Percentiles rank a stretch among this genome's conserved stretches.
These are phyloP conservation scores for Pythium guiyangense DNA, from an alignment of 352 stramenopile genomes.

Conservation along the genomic window DNA sequence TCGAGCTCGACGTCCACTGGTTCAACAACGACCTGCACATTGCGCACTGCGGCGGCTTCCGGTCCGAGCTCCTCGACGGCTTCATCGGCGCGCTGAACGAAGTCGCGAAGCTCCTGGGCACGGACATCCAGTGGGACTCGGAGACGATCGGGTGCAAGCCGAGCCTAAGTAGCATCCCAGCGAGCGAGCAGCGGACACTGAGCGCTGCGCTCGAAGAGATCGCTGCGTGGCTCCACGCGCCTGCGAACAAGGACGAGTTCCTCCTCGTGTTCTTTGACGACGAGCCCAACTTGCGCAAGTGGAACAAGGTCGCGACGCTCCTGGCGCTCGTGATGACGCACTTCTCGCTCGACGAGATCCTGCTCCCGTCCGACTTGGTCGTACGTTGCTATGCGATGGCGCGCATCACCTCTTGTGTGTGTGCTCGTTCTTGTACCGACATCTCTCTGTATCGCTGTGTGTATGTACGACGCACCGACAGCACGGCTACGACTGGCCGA, in stretches of 20 bases:
- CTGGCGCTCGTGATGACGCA: constrained; percentile 58
- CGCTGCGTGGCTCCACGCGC: constrained; percentile 46
- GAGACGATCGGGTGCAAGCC: too few relatives aligned
- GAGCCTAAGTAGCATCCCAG: constrained; percentile 62
- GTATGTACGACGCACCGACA: too few relatives aligned
- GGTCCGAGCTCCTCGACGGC: too few relatives aligned
- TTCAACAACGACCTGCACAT: too few relatives aligned
- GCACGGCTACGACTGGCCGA: constrained; percentile 50
- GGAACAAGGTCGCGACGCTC: constrained; percentile 73
- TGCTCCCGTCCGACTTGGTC: constrained; percentile 56
- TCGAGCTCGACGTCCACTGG: too few relatives aligned
- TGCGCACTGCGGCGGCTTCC: too few relatives aligned
- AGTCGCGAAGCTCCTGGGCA: too few relatives aligned
- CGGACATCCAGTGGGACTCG: too few relatives aligned
- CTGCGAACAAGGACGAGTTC: constrained; percentile 59
- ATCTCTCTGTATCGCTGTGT: too few relatives aligned
- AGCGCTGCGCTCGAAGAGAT: constrained; percentile 44
- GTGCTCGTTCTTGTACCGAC: too few relatives aligned
- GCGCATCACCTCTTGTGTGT: neutral
- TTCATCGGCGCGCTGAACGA: too few relatives aligned
- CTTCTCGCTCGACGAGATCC: too few relatives aligned
- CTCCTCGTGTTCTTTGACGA: constrained; percentile 86
- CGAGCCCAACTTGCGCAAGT: constrained; percentile 62
- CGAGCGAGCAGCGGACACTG: constrained; percentile 46
- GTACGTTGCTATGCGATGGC: constrained; percentile 25